These are phyloP conservation scores for Plectranthus barbatus DNA, from an alignment of 257 asterid species.

Conservation along the genomic window DNA sequence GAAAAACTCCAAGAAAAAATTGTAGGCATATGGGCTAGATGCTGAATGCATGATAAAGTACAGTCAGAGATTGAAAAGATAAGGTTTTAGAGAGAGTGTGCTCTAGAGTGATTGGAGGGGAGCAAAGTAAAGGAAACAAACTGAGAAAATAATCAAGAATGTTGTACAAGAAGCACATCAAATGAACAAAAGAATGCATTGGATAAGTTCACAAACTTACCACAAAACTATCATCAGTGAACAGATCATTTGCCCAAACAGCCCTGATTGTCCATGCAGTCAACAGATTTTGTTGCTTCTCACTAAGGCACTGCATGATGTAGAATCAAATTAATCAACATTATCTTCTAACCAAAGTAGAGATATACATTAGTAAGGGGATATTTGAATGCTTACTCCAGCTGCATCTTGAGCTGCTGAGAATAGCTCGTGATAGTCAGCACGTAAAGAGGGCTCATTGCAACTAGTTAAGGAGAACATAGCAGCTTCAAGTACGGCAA, in stretches of 20 bases:
- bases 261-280: conserved; percentile 69
- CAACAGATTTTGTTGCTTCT: conserved; percentile 55
- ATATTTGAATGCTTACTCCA: conserved; percentile 39
- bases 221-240: conserved; percentile 95
- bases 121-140: background rate
- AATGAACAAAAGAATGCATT: background rate
- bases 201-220: conserved; percentile 32
- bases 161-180: background rate
- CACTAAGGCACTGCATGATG: conserved; percentile 45
- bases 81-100: background rate
- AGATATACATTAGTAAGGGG: background rate
- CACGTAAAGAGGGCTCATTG: conserved; percentile 68
- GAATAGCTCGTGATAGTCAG: conserved; percentile 81
- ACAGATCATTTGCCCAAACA: conserved; percentile 74
- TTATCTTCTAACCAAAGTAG: background rate
- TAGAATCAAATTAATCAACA: background rate
- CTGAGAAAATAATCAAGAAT: background rate
- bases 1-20: background rate
- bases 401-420: conserved; percentile 72
- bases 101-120: background rate
- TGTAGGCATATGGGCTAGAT: background rate
- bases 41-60: background rate
- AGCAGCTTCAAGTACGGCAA: conserved; percentile 73
- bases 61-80: background rate
- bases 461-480: conserved; percentile 61